Base-by-base conservation (phyloP, 768 basidiomycete genomes). In the Termitomyces sp. region DNA sequence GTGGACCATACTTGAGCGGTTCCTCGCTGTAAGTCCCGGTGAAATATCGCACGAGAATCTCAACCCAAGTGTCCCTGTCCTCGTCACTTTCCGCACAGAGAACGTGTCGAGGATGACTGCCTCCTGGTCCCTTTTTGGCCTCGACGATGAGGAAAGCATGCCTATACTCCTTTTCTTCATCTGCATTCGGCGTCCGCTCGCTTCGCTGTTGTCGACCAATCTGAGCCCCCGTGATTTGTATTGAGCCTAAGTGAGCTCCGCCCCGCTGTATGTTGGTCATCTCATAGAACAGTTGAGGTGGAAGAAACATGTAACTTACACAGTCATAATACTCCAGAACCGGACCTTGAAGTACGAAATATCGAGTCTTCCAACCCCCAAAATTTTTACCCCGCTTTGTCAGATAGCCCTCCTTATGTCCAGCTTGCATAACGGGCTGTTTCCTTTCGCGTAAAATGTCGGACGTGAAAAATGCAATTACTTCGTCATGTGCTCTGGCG, bases 111-210 rank as follows among this genome's bases (percentile, higher is more conserved):
- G 88, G 78, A 65, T 83, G 84, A 49, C 83, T 79, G 18, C 85
- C 87, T 35, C 82, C 81, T 2, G 88, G 84, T 2, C 80, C 84
- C 61, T 83, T 88, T 72, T 85, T 90, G 20, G 85, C 85, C 70
- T 97, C 95, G 60, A 98, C 93, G 65, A 99, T 92, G 61, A 99
- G 84, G 74, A 99, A 98, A 1, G 97, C 97, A 68, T 99, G 97
- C 24, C 94, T 85, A 64, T 97, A 97, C 63, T 96, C 91, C 67
- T 92, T 92, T 64, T 97, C 94, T 54, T 94, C 93, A 60, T 90
- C 88, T 1, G 79, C 74, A 44, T 78, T 75, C 8, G 82, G 66
- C 59, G 75, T 69, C 61, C 74, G 80, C 40, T 80, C 70, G 43
- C 79, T 80, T 62, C 83, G 81, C 68, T 97, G 92, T 66, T 98